These are phyloP conservation scores for Aspergillus sp. DNA, from an alignment of 2,329 filamentous ascomycete genomes.

Conservation along the genomic window DNA sequence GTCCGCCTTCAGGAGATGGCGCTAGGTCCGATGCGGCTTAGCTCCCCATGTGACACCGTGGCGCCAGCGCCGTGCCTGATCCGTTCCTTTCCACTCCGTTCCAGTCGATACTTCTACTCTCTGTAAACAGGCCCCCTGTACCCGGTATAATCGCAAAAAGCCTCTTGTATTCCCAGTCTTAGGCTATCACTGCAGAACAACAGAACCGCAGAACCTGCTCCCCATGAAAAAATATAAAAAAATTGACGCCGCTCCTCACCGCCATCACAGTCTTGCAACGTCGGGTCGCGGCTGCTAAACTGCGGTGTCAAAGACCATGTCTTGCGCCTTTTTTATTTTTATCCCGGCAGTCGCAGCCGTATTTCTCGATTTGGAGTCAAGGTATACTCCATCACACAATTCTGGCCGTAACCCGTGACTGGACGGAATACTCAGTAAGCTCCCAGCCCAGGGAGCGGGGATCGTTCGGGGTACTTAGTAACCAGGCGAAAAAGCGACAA, in stretches of 20 bases:
- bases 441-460: too few relatives aligned
- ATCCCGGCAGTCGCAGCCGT: conserved; percentile 55
- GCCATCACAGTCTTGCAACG: not conserved
- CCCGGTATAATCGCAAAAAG: not conserved
- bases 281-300: conserved; percentile 9
- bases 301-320: conserved; percentile 19
- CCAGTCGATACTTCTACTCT: not conserved
- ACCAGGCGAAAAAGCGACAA: too few relatives aligned
- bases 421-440: too few relatives aligned
- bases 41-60: conserved; percentile 3
- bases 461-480: too few relatives aligned
- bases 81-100: not conserved
- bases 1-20: conserved; percentile 9
- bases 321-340: too few relatives aligned
- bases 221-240: not conserved
- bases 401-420: too few relatives aligned
- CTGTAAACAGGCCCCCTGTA: not conserved
- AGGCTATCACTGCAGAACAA: too few relatives aligned
- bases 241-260: conserved; percentile 2
- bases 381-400: too few relatives aligned
- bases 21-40: conserved; percentile 6
- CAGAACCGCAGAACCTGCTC: too few relatives aligned
- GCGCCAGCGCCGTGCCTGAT: conserved; percentile 3
- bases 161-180: not conserved
- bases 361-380: too few relatives aligned